These are phyloP conservation scores for Carallia pectinifolia DNA, from an alignment of 345 rosid genomes.

Conservation along the genomic window DNA sequence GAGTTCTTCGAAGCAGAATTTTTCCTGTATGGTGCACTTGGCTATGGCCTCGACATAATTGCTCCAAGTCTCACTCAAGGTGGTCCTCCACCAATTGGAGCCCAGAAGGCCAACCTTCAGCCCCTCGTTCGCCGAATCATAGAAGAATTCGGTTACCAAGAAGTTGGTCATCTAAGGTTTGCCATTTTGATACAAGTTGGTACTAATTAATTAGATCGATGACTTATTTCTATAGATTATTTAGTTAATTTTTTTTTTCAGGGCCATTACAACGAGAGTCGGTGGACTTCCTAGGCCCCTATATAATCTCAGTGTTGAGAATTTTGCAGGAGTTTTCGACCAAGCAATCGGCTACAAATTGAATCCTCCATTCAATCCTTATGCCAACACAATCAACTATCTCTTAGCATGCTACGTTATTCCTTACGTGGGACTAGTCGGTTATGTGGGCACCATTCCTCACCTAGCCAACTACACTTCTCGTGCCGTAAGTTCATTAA, in stretches of 20 bases:
- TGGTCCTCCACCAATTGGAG: conserved; percentile 58
- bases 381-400: conserved; percentile 4
- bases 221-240: too few relatives aligned
- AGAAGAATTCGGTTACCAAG: conserved; percentile 63
- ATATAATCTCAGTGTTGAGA: neutral
- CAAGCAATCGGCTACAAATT: conserved; percentile 1
- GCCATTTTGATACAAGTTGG: too few relatives aligned
- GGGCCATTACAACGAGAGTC: conserved; percentile 1
- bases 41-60: conserved; percentile 49
- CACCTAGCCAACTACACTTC: neutral
- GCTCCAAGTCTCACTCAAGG: conserved; percentile 44
- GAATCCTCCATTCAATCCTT: conserved; percentile 11
- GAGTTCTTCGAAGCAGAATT: conserved; percentile 62
- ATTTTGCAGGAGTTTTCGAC: neutral
- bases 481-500: neutral
- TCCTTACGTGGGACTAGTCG: conserved; percentile 10
- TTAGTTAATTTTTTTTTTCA: neutral
- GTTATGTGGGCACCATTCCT: conserved; percentile 8
- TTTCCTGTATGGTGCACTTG: conserved; percentile 48
- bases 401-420: conserved; percentile 8
- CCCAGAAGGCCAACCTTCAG: conserved; percentile 54
- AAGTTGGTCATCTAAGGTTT: conserved; percentile 72
- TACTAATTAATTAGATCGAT: too few relatives aligned
- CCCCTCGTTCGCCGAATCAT: conserved; percentile 35
- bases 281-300: conserved; percentile 10